These are phyloP conservation scores for Flammula alnicola DNA, from an alignment of 1,284 basidiomycete species.

Conservation along the genomic window DNA sequence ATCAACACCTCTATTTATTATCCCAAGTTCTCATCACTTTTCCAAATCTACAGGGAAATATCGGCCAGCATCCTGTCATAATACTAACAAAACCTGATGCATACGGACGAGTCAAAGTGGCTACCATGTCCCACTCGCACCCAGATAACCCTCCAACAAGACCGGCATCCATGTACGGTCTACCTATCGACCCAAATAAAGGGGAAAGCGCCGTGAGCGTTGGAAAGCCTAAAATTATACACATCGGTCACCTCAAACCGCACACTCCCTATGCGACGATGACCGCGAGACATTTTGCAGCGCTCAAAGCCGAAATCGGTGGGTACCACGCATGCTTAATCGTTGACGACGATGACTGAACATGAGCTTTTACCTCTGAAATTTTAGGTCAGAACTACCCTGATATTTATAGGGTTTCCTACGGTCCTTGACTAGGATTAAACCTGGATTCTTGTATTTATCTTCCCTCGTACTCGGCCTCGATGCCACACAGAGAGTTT, in stretches of 20 bases:
- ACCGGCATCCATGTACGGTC: slow-evolving; percentile 15
- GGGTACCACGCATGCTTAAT: neutral
- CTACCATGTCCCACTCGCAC: slow-evolving; percentile 22
- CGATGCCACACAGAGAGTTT: no score
- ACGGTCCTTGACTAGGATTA: no score
- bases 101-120: slow-evolving; percentile 15
- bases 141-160: slow-evolving; percentile 19
- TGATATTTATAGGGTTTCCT: no score
- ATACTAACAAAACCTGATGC: slow-evolving; percentile 17
- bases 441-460: no score
- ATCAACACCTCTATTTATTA: neutral
- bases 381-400: no score
- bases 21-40: neutral
- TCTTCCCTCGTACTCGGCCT: no score
- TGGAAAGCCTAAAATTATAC: slow-evolving; percentile 12
- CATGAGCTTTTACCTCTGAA: no score
- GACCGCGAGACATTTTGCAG: slow-evolving; percentile 5
- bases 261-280: slow-evolving; percentile 13
- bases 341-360: neutral
- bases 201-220: slow-evolving; percentile 21
- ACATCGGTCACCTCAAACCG: slow-evolving; percentile 13
- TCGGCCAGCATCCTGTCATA: slow-evolving; percentile 22
- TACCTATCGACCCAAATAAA: slow-evolving; percentile 22
- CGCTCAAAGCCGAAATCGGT: slow-evolving; percentile 19
- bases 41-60: slow-evolving; percentile 9